Evolutionary conservation across 305 asterid genomes (phyloP), one percentile per base, ranked within the genome.

Genomic region (Coffea humblotiana): DNA sequence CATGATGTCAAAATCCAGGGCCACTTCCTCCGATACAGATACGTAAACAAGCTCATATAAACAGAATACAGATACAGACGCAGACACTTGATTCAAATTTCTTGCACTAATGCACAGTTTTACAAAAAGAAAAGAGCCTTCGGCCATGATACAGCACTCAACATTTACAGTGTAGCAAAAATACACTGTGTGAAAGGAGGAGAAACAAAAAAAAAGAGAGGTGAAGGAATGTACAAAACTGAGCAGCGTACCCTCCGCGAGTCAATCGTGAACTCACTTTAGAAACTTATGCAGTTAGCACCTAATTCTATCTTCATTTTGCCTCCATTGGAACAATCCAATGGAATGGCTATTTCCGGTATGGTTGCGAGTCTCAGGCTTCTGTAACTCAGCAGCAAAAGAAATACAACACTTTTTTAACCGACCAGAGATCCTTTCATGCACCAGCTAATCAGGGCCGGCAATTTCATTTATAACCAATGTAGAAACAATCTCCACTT

Each of bases 371-470:
- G 93, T 83, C 97, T 81, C 18, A 97, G 97, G 81, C 86, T 94
- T 82, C 90, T 90, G 69, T 90, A 92, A 79, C 97, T 86, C 82
- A 92, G 86, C 78, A 91, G 96, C 82, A 93, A 76, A 82, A 97
- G 90, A 84, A 97, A 91, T 4, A 91, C 97, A 48, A 96, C 98
- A 74, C 90, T 90, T 1, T 37, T 37, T 56, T 52, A 14, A 94
- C 92, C 58, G 98, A 90, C 8, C 96, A 91, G 82, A 91, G 73
- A 45, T 97, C 97, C 98, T 92, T 90, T 85, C 97, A 91, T 1
- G 98, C 97, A 71, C 97, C 98, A 18, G 97, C 97, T 23, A 86
- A 93, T 97, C 97, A 96, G 3, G 96, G 97, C 32, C 1, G 97
- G 98, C 87, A 91, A 75, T 92, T 82, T 85, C n/a, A 90, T 75